These are phyloP conservation scores for Mrakiaceae sp. DNA, from an alignment of 1,284 basidiomycete species.

Conservation along the genomic window DNA sequence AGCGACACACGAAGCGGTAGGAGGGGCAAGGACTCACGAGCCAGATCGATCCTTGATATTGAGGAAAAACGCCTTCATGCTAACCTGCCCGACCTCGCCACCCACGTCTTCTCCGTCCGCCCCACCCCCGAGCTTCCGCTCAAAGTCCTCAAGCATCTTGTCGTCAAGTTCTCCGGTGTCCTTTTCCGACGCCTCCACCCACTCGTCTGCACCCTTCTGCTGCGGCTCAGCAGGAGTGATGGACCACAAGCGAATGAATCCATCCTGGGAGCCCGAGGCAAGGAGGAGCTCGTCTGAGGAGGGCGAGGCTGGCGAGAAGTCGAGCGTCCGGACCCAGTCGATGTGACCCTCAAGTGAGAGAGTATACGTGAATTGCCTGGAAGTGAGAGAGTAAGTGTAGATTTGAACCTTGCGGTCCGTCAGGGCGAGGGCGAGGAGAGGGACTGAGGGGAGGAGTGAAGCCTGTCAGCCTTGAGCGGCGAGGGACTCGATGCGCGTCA, in stretches of 20 bases:
- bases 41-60: slow-evolving; percentile 46
- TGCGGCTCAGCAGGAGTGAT: slow-evolving; percentile 28
- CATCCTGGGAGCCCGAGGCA: slow-evolving; percentile 86
- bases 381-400: slow-evolving; percentile 53
- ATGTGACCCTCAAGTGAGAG: slow-evolving; percentile 70
- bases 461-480: neutral
- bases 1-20: neutral
- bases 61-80: slow-evolving; percentile 66
- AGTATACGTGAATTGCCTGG: slow-evolving; percentile 28
- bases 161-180: slow-evolving; percentile 36
- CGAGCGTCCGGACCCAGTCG: slow-evolving; percentile 78
- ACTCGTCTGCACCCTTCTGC: slow-evolving; percentile 19
- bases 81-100: slow-evolving; percentile 54
- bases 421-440: slow-evolving; percentile 60
- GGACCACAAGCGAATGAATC: slow-evolving; percentile 80
- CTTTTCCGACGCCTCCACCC: slow-evolving; percentile 1
- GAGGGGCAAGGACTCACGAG: slow-evolving; percentile 37
- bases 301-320: slow-evolving; percentile 44
- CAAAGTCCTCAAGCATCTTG: slow-evolving; percentile 75
- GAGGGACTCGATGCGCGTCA: neutral
- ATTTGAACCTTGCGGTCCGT: slow-evolving; percentile 68
- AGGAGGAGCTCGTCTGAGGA: slow-evolving; percentile 42
- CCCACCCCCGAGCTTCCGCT: slow-evolving; percentile 54
- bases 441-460: slow-evolving; percentile 38
- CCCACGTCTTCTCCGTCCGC: slow-evolving; percentile 46